Conservation (phyloP, 306 rosid species). For the Sophora flavescens region DNA sequence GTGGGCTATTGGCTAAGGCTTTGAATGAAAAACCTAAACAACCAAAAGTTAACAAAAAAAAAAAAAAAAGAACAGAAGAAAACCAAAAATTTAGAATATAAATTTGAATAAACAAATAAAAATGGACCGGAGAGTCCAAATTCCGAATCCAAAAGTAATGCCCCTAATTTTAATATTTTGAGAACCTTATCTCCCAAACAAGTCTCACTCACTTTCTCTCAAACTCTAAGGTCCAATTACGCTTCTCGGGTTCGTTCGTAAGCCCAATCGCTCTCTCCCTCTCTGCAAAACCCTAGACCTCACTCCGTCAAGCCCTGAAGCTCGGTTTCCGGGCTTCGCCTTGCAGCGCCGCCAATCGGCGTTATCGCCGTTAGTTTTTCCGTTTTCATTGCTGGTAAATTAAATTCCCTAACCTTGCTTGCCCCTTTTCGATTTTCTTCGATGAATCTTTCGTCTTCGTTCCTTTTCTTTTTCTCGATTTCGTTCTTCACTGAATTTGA, state of each 20-base stretch:
- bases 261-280: slow-evolving; percentile 75
- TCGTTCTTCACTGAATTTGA: slow-evolving; percentile 3
- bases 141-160: slow-evolving; percentile 43
- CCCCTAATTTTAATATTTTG: slow-evolving; percentile 41
- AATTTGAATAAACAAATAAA: slow-evolving; percentile 27
- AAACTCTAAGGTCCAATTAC: slow-evolving; percentile 80
- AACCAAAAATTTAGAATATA: neutral
- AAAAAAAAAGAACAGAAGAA: neutral
- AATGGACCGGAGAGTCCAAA: slow-evolving; percentile 74
- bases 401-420: slow-evolving; percentile 37
- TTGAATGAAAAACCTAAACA: no score
- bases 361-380: slow-evolving; percentile 8
- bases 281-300: slow-evolving; percentile 82
- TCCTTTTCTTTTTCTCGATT: neutral
- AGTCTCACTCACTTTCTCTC: slow-evolving; percentile 17
- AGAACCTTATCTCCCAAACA: slow-evolving; percentile 53
- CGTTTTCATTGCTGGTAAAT: slow-evolving; percentile 42
- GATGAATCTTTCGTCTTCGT: no score
- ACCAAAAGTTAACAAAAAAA: neutral
- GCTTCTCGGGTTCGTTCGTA: slow-evolving; percentile 74
- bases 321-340: slow-evolving; percentile 50
- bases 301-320: slow-evolving; percentile 44
- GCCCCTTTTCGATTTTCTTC: neutral
- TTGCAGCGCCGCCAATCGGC: slow-evolving; percentile 16
- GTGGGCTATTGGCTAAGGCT: slow-evolving; percentile 45